Conservation (phyloP, 192 early-diverging fungal species). For the Backusella westeae region DNA sequence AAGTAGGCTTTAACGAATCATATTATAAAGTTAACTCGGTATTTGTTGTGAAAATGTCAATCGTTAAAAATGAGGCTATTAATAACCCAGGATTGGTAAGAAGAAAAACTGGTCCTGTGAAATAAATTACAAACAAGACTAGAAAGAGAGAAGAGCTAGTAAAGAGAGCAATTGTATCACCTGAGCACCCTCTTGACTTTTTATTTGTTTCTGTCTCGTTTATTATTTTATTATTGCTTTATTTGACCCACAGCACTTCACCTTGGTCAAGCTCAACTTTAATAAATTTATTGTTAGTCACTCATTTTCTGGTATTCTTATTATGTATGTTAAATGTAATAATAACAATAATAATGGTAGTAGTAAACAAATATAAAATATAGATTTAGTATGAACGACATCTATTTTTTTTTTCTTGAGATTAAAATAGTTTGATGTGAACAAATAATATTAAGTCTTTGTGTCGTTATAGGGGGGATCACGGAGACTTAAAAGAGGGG, state of each 20-base stretch:
- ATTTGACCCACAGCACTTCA: not conserved
- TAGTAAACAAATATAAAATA: not conserved
- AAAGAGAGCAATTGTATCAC: constrained; percentile 6
- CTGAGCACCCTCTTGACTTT: constrained; percentile 5
- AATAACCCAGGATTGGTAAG: constrained; percentile 4
- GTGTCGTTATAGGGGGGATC: constrained; percentile 1
- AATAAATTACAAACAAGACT: not conserved
- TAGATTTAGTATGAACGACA: not conserved
- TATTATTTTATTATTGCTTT: not conserved
- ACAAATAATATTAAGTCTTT: constrained; percentile 1
- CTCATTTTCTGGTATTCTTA: not conserved
- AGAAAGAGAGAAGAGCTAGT: not conserved
- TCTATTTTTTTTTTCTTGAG: not conserved
- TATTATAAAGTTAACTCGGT: not conserved
- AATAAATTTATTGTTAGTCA: not conserved
- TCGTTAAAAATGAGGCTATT: constrained; percentile 5
- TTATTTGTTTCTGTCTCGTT: not conserved
- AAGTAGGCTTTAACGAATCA: not conserved
- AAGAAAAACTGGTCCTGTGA: constrained; percentile 2
- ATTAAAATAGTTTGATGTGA: constrained; percentile 1
- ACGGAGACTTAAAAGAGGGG: constrained; percentile 3
- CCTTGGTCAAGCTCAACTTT: not conserved
- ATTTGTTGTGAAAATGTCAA: constrained; percentile 1
- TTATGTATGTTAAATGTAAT: not conserved
- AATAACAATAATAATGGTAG: too few species aligned